Base-by-base conservation (phyloP, 176 grass and related monocot species). In the Cenchrus americanus region DNA sequence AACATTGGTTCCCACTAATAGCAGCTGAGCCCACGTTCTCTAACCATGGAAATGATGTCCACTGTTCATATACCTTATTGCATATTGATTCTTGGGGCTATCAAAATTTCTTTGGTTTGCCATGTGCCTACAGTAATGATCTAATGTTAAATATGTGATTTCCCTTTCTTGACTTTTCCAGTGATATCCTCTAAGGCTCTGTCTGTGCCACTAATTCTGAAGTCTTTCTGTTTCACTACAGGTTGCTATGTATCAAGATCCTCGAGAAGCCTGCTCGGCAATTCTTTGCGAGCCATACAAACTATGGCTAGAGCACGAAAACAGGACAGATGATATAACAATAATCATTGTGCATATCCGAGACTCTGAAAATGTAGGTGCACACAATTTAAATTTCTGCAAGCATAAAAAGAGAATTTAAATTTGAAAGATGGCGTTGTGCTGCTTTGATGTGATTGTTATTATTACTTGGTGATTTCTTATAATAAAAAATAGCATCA, bases 321-420 rank as follows among this genome's bases (percentile, higher is more conserved):
- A 86, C 68, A 85, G 96, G 75, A 99, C 96, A 37, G 96, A 99
- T 66, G 96, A 99, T 81, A 99, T 99, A 85, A 99, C 96, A 71
- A 88, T 99, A 86, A 94, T 99, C 41, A 83, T 99, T 3, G 96
- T 99, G 83, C 96, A 94, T 77, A 99, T 99, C 77, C 87, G 86
- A 75, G 89, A 92, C 64, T 84, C 78, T 27, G 63, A 73, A 90
- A 83, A 84, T 88, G 91, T 99, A 92, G 10, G 89, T 87, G 62
- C 42, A 84, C 79, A 73, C 26, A 50, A 84, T 73, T 55, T 82
- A 63, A 12, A 47, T 68, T 86, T 55, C 5, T 68, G 14, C 40
- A 55, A 46, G 65, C 63, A 42, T 64, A 80, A 78, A 85, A 21
- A 50, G 17, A 46, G 37, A 34, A 53, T 55, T 44, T 63, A 55